Evolutionary conservation across 208 protist species (phyloP), one percentile per base, ranked within the genome.

Genomic region (Leishmania lainsoni): DNA sequence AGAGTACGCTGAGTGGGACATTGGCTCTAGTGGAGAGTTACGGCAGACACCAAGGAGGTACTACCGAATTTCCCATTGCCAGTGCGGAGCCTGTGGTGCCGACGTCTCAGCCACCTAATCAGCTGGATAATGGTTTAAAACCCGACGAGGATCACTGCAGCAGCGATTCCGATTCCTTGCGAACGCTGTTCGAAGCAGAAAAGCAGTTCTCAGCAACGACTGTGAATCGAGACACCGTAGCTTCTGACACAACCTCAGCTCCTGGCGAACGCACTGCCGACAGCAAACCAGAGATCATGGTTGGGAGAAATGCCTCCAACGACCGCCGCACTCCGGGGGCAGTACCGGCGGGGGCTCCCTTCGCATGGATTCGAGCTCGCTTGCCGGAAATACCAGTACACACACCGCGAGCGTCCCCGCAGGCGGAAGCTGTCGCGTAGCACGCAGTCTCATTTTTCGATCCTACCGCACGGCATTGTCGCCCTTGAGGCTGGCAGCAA

Each of bases 371-470:
- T 12, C 20, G 52, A 29, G 35, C 14, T 77, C 52, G 17, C 48
- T 68, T n/a, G 16, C 52, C 20, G 56, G n/a, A 10, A 49, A 10
- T 32, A 17, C 17, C 6, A 68, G 9, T 20, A 65, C 52, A 22
- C 5, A 8, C 17, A 65, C 17, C 22, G 22, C 54, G n/a, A 71
- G n/a, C 6, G 14, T n/a, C 26, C 20, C 54, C 16, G 29, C 59
- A 6, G 12, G 16, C 26, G 45, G 20, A 29, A 68, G 63, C n/a
- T 79, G 52, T 35, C 82, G 78, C 45, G 74, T 78, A 26, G 73
- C 51, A 52, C 82, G 78, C 0, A 82, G 82, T 35, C 82, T 86
- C 54, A 79, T 82, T 61, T 86, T 86, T 59, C 82, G 82, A 32
- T 76, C 78, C 26, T 76, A 54, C 65, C 82, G 82, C 77, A 76